Percentiles rank a stretch among this genome's conserved stretches.
phyloP scores from a whole-genome alignment of 2,329 filamentous ascomycete genomes.

The Clonostachys rosea region DNA sequence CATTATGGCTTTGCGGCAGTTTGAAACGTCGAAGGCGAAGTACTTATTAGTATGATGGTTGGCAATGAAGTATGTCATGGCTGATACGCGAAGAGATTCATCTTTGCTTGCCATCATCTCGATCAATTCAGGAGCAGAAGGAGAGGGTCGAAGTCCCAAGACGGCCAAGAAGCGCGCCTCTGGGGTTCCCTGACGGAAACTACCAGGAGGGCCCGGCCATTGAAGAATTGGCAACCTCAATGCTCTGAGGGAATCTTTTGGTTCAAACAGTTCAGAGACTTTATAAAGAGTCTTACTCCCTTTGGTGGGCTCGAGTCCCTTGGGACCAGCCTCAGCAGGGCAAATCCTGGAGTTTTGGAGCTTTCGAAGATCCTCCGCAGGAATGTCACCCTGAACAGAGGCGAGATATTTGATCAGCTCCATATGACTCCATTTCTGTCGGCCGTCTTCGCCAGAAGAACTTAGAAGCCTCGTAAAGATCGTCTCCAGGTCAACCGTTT shows the following conservation, averaged over 20 bases:
- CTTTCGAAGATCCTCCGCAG: conserved; percentile 72
- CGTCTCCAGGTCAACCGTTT: conserved; percentile 90
- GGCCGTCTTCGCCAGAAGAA: conserved; percentile 44
- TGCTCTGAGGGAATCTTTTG: conserved; percentile 63
- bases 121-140: conserved; percentile 69
- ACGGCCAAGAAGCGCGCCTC: conserved; percentile 72
- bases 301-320: conserved; percentile 47
- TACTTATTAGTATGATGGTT: conserved; percentile 80
- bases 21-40: conserved; percentile 52
- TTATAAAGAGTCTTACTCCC: conserved; percentile 56
- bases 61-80: conserved; percentile 77
- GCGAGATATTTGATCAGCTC: conserved; percentile 93
- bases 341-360: conserved; percentile 77
- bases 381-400: conserved; percentile 87
- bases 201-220: conserved; percentile 67
- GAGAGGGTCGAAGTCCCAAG: conserved; percentile 70
- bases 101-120: conserved; percentile 68
- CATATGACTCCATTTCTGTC: conserved; percentile 81
- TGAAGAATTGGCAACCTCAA: conserved; percentile 73
- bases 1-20: conserved; percentile 56
- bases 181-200: conserved; percentile 56
- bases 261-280: conserved; percentile 77
- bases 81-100: conserved; percentile 55
- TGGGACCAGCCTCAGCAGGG: conserved; percentile 64
- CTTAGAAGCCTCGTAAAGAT: conserved; percentile 84